Percentiles rank a stretch among this genome's conserved stretches.
Evolutionary conservation across 805 yeast genomes (phyloP).

Genomic region (Saturnispora zaruensis): DNA sequence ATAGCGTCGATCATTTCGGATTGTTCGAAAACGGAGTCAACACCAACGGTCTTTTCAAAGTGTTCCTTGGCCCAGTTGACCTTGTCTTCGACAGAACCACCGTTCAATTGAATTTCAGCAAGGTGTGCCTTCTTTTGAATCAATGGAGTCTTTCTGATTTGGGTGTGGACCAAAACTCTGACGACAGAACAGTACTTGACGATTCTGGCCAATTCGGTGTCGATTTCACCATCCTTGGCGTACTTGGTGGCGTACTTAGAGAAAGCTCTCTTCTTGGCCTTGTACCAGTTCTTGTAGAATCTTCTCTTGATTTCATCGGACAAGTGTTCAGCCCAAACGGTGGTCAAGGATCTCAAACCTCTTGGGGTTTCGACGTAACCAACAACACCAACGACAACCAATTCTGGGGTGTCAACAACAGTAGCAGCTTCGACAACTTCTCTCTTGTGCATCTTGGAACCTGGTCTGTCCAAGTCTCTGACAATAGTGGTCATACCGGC

Average conservation of each 20-base stretch:
- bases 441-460: constrained; percentile 99
- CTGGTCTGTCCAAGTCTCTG: constrained; percentile 99
- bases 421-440: constrained; percentile 99
- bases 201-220: constrained; percentile 97
- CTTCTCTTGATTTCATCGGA: constrained; percentile 99
- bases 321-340: constrained; percentile 99
- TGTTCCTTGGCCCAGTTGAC: constrained; percentile 98
- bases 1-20: constrained; percentile 97
- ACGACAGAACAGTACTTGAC: constrained; percentile 97
- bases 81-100: constrained; percentile 97
- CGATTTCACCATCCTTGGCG: constrained; percentile 83
- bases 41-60: constrained; percentile 97
- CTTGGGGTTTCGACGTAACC: constrained; percentile 99
- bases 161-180: constrained; percentile 99
- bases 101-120: constrained; percentile 99
- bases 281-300: constrained; percentile 99
- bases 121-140: constrained; percentile 99
- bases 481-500: constrained; percentile 99
- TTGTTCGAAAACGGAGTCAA: constrained; percentile 95
- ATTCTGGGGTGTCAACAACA: constrained; percentile 98
- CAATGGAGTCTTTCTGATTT: constrained; percentile 98
- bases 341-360: constrained; percentile 98
- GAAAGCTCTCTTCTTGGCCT: constrained; percentile 99
- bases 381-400: constrained; percentile 99
- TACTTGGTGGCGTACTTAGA: constrained; percentile 99